Evolutionary conservation across 176 grass and related monocot species (phyloP).

Genomic region (Oryza punctata): DNA sequence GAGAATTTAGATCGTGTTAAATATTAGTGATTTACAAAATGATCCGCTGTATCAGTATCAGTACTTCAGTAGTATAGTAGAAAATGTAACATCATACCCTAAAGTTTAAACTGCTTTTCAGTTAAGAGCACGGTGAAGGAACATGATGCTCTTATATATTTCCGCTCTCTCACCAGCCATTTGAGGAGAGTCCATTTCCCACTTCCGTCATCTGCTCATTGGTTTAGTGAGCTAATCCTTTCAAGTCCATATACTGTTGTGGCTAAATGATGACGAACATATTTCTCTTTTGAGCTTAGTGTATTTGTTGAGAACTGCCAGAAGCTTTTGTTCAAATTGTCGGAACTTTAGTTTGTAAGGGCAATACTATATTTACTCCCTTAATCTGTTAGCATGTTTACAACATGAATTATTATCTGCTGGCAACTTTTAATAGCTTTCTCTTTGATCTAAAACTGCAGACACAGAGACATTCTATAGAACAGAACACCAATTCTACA

Average conservation of each 20-base stretch:
- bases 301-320: constrained; percentile 27
- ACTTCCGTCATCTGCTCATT: constrained; percentile 7
- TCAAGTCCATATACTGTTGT: constrained; percentile 24
- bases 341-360: background rate
- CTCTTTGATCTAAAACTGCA: background rate
- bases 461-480: constrained; percentile 34
- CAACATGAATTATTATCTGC: constrained; percentile 9
- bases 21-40: background rate
- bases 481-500: constrained; percentile 32
- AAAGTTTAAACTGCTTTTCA: background rate
- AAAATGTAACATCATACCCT: background rate
- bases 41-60: background rate
- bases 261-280: constrained; percentile 21
- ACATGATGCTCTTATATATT: background rate
- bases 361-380: constrained; percentile 2
- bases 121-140: background rate
- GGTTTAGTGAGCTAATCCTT: background rate
- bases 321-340: background rate
- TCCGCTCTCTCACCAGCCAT: background rate
- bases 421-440: constrained; percentile 18
- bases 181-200: background rate
- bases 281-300: constrained; percentile 14
- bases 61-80: background rate
- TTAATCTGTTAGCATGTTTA: background rate
- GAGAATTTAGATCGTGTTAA: constrained; percentile 5